Evolutionary conservation across 805 yeast genomes (phyloP), one percentile per base, ranked within the genome.

Genomic region (Zygotorulaspora florentina): DNA sequence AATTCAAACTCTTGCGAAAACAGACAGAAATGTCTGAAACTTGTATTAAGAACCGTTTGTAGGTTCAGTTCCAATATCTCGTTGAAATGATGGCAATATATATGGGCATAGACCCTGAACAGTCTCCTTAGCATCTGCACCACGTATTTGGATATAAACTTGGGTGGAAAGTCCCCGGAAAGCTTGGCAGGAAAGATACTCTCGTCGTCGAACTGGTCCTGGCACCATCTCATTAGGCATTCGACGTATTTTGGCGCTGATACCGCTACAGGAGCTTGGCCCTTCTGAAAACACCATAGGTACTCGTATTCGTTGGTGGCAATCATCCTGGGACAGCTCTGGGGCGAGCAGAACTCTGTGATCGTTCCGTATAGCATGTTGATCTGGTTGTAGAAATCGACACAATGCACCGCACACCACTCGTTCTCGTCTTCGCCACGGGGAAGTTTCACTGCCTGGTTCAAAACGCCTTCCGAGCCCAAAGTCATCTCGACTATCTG

Each of bases 341-440:
- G 66, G 2, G 98, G 97, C 0, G 97, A 88, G 65, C 99, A 93
- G 61, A 93, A 90, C 68, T 89, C 96, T 1, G 98, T 91, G 53
- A 93, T 86, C 3, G 97, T 81, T 8, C 97, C 96, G 58, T 93
- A 91, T 7, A 91, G 72, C 99, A 91, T 93, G 67, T 91, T 91
- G 54, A 91, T 83, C 64, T 91, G 99, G 64, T 90, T 90, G 69
- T 87, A 91, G 62, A 91, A 93, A 66, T 91, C 98, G 13, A 90
- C 97, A n/a, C 91, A 93, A 64, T 91, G 96, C 10, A 90, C 95
- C 0, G 99, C 98, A 46, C 91, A 68, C 99, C 99, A 91, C 65
- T 91, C 99, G 57, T 85, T 83, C 45, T 81, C 62, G 58, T 87
- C 93, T 66, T 91, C 99, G 50, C 93, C 98, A 55, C 79, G 85